phyloP scores from a whole-genome alignment of 2,329 filamentous ascomycete genomes.

The Pseudogymnoascus sp. region DNA sequence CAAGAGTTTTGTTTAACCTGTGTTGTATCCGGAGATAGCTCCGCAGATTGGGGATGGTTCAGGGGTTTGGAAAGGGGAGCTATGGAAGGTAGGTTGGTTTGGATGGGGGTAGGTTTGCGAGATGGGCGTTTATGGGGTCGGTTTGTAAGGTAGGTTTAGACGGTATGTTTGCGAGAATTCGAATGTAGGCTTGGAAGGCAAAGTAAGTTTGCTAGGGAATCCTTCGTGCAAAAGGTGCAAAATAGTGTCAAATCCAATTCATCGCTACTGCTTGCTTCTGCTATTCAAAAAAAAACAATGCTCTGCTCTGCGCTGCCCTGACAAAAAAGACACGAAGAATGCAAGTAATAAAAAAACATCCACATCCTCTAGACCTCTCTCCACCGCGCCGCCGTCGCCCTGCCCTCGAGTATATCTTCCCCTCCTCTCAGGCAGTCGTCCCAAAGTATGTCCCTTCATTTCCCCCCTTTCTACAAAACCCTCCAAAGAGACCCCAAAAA shows the following conservation, averaged over 20 bases:
- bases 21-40: background rate
- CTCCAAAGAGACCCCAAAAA: background rate
- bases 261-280: background rate
- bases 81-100: background rate
- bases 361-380: background rate
- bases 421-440: background rate
- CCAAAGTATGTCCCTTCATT: background rate
- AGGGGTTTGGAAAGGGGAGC: background rate
- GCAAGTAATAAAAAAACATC: background rate
- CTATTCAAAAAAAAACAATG: background rate
- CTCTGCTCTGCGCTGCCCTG: background rate
- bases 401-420: background rate
- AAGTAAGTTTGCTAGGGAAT: background rate
- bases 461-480: background rate
- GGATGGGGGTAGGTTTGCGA: background rate
- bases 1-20: background rate
- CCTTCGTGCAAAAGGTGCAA: background rate
- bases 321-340: background rate
- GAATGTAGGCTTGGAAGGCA: background rate
- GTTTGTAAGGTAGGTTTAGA: background rate
- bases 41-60: background rate
- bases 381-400: background rate
- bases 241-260: slow-evolving; percentile 1
- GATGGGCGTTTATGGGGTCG: background rate
- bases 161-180: background rate